Evolutionary conservation across 2,329 filamentous ascomycete species (phyloP), one percentile per base, ranked within the genome.

Genomic region (Emericellopsis atlantica): DNA sequence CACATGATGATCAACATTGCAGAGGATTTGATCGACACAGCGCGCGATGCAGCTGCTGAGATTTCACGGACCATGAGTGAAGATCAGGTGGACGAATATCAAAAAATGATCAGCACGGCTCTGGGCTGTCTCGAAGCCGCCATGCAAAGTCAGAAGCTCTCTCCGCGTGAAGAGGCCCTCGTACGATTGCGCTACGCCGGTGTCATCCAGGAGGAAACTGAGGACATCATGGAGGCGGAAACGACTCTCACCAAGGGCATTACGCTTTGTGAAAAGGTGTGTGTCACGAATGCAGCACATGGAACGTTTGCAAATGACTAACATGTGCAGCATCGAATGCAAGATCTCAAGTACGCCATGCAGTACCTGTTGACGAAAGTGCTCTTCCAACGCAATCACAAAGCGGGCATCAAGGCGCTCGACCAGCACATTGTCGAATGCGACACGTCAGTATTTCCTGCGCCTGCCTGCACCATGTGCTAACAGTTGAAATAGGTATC

Each of bases 261-360:
- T 41, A 72, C 75, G 2, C 63, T 84, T 2, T 84, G 79, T 49
- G 79, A 82, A 45, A 76, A 79, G 60, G 75, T 77, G 58, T 46
- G 31, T 16, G 14, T 8, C 16, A 15, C 3, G 8, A 3, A 9
- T 29, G 12, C 6, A 29, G 26, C 9, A 29, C 26, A 29, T 4
- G 6, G 12, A 4, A 9, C 9, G n/a, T n/a, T n/a, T n/a, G 26
- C 26, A 29, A 12, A 14, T 9, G 32, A 14, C 32, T 35, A 35
- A 35, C 29, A 21, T 21, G 6, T n/a, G 12, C 18, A 64, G 56
- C 58, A 66, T 42, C 60, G 62, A 8, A 46, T 65, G 43, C 52
- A 59, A 22, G 84, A 89, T 49, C 59, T 88, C 32, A 87, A 85
- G 55, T 87, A 87, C 57, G 77, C 76, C 46, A 85, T 87, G 71